phyloP scores from a whole-genome alignment of 768 basidiomycete species.

The Boletus patriciae region DNA sequence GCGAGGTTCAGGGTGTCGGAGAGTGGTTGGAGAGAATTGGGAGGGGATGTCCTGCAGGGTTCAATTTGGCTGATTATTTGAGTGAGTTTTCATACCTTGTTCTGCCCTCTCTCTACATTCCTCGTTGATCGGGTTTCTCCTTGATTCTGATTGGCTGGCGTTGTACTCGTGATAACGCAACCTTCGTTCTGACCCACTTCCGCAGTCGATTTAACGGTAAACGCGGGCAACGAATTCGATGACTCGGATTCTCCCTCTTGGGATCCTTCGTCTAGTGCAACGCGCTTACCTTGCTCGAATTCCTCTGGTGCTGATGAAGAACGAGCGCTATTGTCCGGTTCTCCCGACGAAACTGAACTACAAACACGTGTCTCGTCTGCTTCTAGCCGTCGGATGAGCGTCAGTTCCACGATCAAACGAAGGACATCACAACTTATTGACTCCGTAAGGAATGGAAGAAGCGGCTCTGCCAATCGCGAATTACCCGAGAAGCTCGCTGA shows the following conservation, averaged over 20 bases:
- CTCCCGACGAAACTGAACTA: slow-evolving; percentile 53
- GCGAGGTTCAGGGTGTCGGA: slow-evolving; percentile 28
- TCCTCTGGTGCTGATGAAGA: slow-evolving; percentile 66
- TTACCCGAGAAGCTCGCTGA: slow-evolving; percentile 60
- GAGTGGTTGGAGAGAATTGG: slow-evolving; percentile 80
- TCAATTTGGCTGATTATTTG: slow-evolving; percentile 95
- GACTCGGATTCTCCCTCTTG: slow-evolving; percentile 37
- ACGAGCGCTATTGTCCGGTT: slow-evolving; percentile 49
- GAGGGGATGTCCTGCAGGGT: slow-evolving; percentile 85
- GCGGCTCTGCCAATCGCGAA: slow-evolving; percentile 32
- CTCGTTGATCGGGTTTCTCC: too few species aligned
- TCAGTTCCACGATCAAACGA: slow-evolving; percentile 56
- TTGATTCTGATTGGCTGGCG: not conserved
- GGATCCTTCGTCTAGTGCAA: slow-evolving; percentile 22
- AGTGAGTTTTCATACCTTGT: slow-evolving; percentile 53
- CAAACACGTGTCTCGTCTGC: slow-evolving; percentile 38
- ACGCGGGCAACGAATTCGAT: slow-evolving; percentile 44
- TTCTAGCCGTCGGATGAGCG: slow-evolving; percentile 40
- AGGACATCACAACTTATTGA: slow-evolving; percentile 76
- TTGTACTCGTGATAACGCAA: not conserved
- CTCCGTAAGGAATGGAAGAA: slow-evolving; percentile 44
- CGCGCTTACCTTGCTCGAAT: slow-evolving; percentile 37
- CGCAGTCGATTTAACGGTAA: slow-evolving; percentile 72
- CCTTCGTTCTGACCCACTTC: slow-evolving; percentile 3
- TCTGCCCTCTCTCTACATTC: not conserved